Conservation (phyloP, 2,329 filamentous ascomycete species). For the Incumbomyces lentus region DNA sequence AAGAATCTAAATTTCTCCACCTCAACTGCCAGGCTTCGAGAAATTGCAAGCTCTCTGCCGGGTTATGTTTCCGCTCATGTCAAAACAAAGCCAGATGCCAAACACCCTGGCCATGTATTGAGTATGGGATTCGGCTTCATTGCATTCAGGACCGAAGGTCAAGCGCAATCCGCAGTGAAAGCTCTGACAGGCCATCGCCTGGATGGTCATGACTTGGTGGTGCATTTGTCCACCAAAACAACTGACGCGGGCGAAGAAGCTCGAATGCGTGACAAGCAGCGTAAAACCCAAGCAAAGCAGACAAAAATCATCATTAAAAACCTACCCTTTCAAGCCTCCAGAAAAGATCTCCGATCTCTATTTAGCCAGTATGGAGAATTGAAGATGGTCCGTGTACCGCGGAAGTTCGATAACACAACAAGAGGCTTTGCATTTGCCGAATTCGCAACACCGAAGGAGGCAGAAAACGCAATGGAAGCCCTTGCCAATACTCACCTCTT, state of each 20-base stretch:
- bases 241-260: constrained; percentile 80
- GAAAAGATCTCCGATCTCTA: constrained; percentile 79
- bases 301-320: constrained; percentile 99
- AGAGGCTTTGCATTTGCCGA: constrained; percentile 96
- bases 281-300: constrained; percentile 62
- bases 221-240: constrained; percentile 79
- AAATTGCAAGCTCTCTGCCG: constrained; percentile 68
- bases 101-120: constrained; percentile 73
- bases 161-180: constrained; percentile 68
- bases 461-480: constrained; percentile 79
- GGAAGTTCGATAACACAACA: constrained; percentile 81
- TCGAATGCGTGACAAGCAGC: constrained; percentile 69
- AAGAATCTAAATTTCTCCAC: constrained; percentile 91
- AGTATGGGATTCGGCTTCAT: constrained; percentile 98
- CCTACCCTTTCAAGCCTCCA: constrained; percentile 86
- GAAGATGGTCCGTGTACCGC: constrained; percentile 82
- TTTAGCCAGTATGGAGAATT: constrained; percentile 88
- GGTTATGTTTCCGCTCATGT: constrained; percentile 84
- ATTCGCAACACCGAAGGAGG: constrained; percentile 84
- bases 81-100: constrained; percentile 89
- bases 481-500: constrained; percentile 87
- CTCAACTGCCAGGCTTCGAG: constrained; percentile 62
- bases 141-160: constrained; percentile 68
- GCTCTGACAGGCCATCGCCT: constrained; percentile 83
- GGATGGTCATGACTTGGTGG: constrained; percentile 75